A percentile compares a stretch with the other conserved stretches of the same genome.
Conservation (phyloP, 441 rosid genomes). For the Lepidium campestre region DNA sequence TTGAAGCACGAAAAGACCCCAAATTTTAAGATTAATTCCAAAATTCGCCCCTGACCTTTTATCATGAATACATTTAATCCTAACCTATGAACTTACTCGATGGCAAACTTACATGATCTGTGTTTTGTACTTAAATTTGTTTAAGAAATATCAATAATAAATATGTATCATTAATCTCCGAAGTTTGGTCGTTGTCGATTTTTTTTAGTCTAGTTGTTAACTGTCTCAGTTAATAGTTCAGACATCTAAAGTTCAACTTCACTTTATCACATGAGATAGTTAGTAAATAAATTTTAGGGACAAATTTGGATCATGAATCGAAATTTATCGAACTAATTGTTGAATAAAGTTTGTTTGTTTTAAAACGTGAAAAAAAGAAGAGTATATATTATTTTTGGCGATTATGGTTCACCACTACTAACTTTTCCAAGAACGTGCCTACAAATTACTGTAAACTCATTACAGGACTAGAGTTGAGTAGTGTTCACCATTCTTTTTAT, state of each 20-base stretch:
- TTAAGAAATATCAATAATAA: too few relatives aligned
- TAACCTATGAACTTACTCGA: not conserved
- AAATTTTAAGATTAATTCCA: not conserved
- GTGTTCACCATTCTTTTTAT: not conserved
- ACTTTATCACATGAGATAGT: too few relatives aligned
- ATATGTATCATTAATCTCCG: too few relatives aligned
- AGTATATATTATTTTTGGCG: not conserved
- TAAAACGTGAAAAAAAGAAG: not conserved
- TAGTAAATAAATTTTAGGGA: too few relatives aligned
- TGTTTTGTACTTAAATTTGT: too few relatives aligned
- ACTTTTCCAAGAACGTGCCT: slow-evolving; percentile 7
- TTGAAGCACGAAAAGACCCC: not conserved
- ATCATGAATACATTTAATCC: not conserved
- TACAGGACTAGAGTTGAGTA: not conserved
- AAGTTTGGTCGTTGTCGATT: not conserved
- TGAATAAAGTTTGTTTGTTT: too few relatives aligned
- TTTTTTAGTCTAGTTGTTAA: too few relatives aligned
- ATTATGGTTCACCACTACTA: slow-evolving; percentile 8
- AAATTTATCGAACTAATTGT: too few relatives aligned
- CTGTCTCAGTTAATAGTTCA: too few relatives aligned
- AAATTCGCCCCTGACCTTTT: not conserved
- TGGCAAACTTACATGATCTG: too few relatives aligned
- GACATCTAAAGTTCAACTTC: too few relatives aligned
- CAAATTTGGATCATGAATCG: too few relatives aligned
- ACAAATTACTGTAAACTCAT: not conserved